These are phyloP conservation scores for Litchi chinensis DNA, from an alignment of 345 rosid species.

Conservation along the genomic window DNA sequence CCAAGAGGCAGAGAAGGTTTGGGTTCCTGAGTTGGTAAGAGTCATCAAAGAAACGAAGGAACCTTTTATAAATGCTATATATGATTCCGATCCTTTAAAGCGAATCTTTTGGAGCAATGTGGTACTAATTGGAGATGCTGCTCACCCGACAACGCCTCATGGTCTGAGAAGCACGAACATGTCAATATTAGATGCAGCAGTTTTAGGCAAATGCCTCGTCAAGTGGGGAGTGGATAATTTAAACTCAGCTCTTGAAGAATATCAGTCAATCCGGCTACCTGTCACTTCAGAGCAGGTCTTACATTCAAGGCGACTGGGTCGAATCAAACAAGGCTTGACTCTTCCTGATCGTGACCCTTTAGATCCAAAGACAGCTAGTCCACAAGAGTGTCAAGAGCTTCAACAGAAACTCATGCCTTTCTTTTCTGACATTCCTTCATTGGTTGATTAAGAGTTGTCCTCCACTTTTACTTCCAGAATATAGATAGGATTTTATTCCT, in stretches of 20 bases:
- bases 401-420: constrained; percentile 64
- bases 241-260: constrained; percentile 60
- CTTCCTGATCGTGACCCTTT: constrained; percentile 36
- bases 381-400: constrained; percentile 44
- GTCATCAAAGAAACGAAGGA: constrained; percentile 66
- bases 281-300: constrained; percentile 69
- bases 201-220: constrained; percentile 64
- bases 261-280: constrained; percentile 61
- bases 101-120: constrained; percentile 55
- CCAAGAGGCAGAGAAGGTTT: constrained; percentile 60
- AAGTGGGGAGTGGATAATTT: constrained; percentile 51
- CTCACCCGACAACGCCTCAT: constrained; percentile 86
- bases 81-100: constrained; percentile 68
- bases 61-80: constrained; percentile 80
- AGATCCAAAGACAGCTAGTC: constrained; percentile 36
- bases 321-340: constrained; percentile 65
- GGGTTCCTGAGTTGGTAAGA: constrained; percentile 64
- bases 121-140: constrained; percentile 74
- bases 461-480: neutral
- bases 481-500: neutral
- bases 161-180: constrained; percentile 85
- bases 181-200: constrained; percentile 70
- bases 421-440: constrained; percentile 43
- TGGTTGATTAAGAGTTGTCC: constrained; percentile 21
- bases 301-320: constrained; percentile 55